Evolutionary conservation across 2,329 filamentous ascomycete species (phyloP), one percentile per base, ranked within the genome.

Genomic region (Fusarium tjaetaba): DNA sequence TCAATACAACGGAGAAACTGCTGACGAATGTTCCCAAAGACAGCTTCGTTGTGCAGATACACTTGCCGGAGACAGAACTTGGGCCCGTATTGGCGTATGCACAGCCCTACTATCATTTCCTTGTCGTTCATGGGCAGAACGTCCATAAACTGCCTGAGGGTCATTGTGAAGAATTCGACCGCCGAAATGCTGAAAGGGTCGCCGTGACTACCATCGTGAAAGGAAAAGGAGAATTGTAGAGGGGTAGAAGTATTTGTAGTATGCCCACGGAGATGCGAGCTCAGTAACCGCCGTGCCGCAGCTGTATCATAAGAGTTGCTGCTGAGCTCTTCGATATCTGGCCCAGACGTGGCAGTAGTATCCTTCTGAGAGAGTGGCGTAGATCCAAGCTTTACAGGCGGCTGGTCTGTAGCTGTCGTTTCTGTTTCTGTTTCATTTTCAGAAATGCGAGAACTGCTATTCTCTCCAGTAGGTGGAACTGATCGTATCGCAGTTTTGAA

Each of bases 41-140:
- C 61, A 18, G 60, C 45, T 24, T 72, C 65, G 14, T 72, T 72
- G 30, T 65, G 70, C 11, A 72, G n/a, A 30, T 70, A 73, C 3
- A 73, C 56, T 16, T 73, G 70, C 3, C 62, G 43, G 7, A 61
- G 20, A 20, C 53, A 59, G 4, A 38, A 43, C 5, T 32, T 42
- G 4, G 36, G 49, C 2, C 68, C 60, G 13, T 53, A 46, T 36
- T 70, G 68, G 7, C 55, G 26, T 28, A 72, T 59, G 32, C 45
- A 61, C 11, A 72, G 14, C 9, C 65, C 65, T 30, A 46, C 24
- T 22, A 73, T 48, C n/a, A 20, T 39, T 26, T 56, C 46, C 30
- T 73, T 72, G n/a, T 71, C 34, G 20, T 61, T 56, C 34, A 76
- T 39, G 15, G 56, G 58, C 16, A 73, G 61, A 13, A 57, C 57